Evolutionary conservation across 2,329 filamentous ascomycete genomes (phyloP), one percentile per base, ranked within the genome.

Genomic region (Coniochaeta ligniaria): DNA sequence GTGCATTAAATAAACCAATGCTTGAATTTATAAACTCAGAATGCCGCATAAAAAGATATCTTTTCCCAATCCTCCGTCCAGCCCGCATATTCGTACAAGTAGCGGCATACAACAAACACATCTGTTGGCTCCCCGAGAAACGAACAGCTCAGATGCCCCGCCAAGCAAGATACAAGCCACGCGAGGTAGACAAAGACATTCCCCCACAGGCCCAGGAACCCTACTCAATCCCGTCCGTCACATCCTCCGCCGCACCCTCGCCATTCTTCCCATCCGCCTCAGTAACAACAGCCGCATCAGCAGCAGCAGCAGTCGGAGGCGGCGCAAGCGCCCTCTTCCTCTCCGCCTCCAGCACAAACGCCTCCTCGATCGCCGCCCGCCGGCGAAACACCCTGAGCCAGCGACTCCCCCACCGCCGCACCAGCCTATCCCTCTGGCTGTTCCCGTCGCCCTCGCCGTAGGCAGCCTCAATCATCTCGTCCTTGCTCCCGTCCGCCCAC

Each of bases 381-480:
- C 95, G 82, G 68, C 87, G 80, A 73, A 96, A 97, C 1, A 95
- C 92, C 35, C 91, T 83, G 63, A 91, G 78, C 95, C 95, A 99
- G 56, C 92, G 84, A 70, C 85, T 83, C 0, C 89, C 93, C 95
- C 95, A 98, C 58, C 84, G 82, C 63, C 83, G 83, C 61, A 96
- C 83, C 65, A 93, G 78, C 62, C 82, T 82, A 66, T 88, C 84
- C 35, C 84, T 80, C 38, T 81, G 82, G 33, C 76, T 77, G 67
- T 75, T 80, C 16, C 81, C 85, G 62, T 88, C 85, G 36, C 80
- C 85, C 14, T 75, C 73, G 4, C 64, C 67, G n/a, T 67, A 69
- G 4, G 64, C 73, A 71, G 63, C 75, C 75, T 96, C 90, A 70
- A 94, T 86, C 72, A 89, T 81, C 67, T 87, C 84, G 66, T 96